Conservation (phyloP, 163 green algal species). For the Scenedesmus sp. region DNA sequence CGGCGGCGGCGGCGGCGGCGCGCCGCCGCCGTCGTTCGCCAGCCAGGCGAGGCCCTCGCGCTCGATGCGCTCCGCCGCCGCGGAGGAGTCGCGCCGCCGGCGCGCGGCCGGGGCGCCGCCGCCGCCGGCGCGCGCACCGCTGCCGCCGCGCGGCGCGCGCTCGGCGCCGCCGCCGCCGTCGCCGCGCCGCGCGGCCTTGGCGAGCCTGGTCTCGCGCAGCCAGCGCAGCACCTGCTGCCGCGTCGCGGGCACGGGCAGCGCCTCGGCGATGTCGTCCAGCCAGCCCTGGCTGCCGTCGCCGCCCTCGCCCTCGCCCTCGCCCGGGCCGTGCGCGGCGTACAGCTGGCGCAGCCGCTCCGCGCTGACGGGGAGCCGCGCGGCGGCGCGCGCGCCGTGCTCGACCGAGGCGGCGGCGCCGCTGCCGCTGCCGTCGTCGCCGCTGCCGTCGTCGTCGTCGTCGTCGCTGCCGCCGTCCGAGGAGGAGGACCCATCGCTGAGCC, state of each 20-base stretch:
- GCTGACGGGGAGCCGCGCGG: not conserved
- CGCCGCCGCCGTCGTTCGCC: too few relatives aligned
- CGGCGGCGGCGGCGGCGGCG: too few relatives aligned
- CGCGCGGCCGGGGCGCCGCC: too few relatives aligned
- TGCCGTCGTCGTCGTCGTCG: not conserved
- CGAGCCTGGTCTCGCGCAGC: constrained; percentile 11
- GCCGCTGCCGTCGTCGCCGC: not conserved
- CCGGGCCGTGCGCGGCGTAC: not conserved
- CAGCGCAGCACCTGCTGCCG: constrained; percentile 57
- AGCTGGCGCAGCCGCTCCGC: constrained; percentile 11
- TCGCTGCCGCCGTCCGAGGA: not conserved
- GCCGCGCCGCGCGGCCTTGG: too few relatives aligned
- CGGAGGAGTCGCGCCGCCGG: too few relatives aligned
- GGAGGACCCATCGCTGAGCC: not conserved
- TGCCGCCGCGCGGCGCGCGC: not conserved
- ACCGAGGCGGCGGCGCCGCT: not conserved
- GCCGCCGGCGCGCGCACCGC: not conserved
- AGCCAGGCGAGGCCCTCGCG: too few relatives aligned
- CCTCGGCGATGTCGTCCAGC: constrained; percentile 53
- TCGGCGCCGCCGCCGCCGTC: not conserved
- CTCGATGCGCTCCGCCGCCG: too few relatives aligned
- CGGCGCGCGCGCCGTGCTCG: not conserved
- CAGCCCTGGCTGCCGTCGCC: constrained; percentile 38
- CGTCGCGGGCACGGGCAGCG: constrained; percentile 60
- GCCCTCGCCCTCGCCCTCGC: not conserved